These are phyloP conservation scores for Vitis cinerea DNA, from an alignment of 164 flowering plant species.

Conservation along the genomic window DNA sequence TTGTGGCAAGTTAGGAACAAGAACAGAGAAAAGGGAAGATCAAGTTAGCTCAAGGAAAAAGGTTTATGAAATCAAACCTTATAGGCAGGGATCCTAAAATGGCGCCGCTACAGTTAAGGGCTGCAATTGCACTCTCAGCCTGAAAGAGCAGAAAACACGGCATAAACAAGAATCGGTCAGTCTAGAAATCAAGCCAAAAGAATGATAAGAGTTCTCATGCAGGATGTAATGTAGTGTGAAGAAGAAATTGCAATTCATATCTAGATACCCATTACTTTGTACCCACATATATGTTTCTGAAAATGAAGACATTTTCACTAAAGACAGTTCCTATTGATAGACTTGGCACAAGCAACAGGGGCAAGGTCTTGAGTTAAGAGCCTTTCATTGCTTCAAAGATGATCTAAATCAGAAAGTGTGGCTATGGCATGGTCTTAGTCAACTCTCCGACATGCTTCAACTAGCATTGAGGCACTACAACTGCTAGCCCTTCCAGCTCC, in stretches of 20 bases:
- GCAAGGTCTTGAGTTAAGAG: too few species aligned
- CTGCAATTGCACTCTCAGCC: conserved; percentile 96
- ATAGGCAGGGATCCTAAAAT: conserved; percentile 76
- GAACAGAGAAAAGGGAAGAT: background rate
- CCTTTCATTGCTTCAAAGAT: too few species aligned
- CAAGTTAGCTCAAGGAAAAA: background rate
- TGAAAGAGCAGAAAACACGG: conserved; percentile 28
- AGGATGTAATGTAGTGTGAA: too few species aligned
- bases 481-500: too few species aligned
- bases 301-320: too few species aligned
- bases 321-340: too few species aligned
- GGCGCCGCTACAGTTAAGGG: conserved; percentile 84
- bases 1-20: background rate
- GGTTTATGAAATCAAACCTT: conserved; percentile 41
- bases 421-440: too few species aligned
- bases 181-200: background rate
- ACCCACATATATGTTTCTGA: background rate
- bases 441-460: too few species aligned
- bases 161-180: background rate
- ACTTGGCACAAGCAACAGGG: too few species aligned
- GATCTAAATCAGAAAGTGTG: too few species aligned
- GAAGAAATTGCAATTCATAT: too few species aligned
- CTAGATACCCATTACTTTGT: background rate
- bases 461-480: too few species aligned
- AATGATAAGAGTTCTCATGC: background rate